Percentiles rank a stretch among this genome's conserved stretches.
These are phyloP conservation scores for Neurospora sp. DNA, from an alignment of 495 filamentous ascomycete genomes.

Conservation along the genomic window DNA sequence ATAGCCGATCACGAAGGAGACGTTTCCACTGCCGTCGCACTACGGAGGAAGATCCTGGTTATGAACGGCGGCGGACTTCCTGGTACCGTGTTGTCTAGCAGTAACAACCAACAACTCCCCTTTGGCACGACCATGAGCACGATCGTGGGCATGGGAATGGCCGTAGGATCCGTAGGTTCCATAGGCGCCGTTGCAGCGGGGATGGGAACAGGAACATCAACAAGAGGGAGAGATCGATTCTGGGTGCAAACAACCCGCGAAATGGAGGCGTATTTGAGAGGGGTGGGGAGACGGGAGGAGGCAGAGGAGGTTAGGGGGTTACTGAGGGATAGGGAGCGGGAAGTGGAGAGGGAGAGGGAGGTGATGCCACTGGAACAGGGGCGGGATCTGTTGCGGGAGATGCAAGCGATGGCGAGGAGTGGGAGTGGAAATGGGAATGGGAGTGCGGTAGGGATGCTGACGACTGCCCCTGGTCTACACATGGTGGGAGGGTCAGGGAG, in stretches of 20 bases:
- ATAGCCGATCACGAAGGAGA: constrained; percentile 15
- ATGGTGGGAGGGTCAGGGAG: neutral
- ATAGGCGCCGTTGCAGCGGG: neutral
- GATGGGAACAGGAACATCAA: neutral
- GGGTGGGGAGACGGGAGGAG: constrained; percentile 9
- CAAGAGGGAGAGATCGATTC: constrained; percentile 4
- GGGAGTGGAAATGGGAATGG: neutral
- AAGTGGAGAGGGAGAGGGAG: neutral
- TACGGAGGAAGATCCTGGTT: constrained; percentile 8
- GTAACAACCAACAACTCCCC: neutral
- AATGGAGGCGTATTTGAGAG: constrained; percentile 14
- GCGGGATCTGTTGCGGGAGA: neutral
- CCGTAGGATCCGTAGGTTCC: neutral
- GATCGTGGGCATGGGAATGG: neutral
- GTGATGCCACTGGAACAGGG: no score
- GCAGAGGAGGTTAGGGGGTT: constrained; percentile 9
- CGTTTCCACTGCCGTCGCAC: constrained; percentile 1
- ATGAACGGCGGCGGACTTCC: neutral
- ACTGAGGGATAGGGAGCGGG: neutral
- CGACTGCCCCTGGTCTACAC: neutral
- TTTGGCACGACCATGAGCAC: neutral
- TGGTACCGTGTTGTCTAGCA: neutral
- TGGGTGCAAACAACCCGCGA: constrained; percentile 19
- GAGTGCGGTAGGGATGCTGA: neutral
- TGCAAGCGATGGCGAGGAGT: neutral